These are phyloP conservation scores for Naganishia sp. DNA, from an alignment of 1,284 basidiomycete species.

Conservation along the genomic window DNA sequence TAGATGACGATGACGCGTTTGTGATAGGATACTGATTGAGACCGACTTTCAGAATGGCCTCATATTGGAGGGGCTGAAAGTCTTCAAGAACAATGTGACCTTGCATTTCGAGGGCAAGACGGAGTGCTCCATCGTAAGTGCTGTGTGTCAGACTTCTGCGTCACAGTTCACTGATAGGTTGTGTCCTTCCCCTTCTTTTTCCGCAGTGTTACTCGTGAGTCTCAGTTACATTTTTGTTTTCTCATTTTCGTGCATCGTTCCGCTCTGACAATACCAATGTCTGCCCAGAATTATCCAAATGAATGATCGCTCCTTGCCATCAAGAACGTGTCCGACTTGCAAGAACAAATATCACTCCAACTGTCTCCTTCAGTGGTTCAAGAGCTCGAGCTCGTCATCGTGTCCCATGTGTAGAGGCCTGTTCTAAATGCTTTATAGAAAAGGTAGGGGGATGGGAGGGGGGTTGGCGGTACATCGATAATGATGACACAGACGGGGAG, in stretches of 20 bases:
- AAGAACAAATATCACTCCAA: slow-evolving; percentile 93
- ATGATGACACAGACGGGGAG: no score
- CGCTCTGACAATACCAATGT: slow-evolving; percentile 3
- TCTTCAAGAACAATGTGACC: slow-evolving; percentile 93
- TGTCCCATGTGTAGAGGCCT: slow-evolving; percentile 82
- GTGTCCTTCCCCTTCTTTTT: background rate
- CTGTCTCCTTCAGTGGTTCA: slow-evolving; percentile 96
- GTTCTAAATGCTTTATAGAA: slow-evolving; percentile 54
- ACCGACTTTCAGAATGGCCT: slow-evolving; percentile 70
- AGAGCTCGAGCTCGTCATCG: slow-evolving; percentile 76
- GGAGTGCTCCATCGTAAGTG: slow-evolving; percentile 74
- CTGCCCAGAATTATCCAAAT: slow-evolving; percentile 80
- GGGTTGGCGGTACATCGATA: no score
- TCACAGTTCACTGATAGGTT: no score
- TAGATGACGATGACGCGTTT: no score
- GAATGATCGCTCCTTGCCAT: slow-evolving; percentile 83
- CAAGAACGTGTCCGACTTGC: slow-evolving; percentile 91
- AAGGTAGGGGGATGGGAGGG: no score
- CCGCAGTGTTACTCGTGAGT: slow-evolving; percentile 77
- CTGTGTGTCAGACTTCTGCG: background rate
- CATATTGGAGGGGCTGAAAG: slow-evolving; percentile 83
- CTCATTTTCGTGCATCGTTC: background rate
- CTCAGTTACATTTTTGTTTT: background rate
- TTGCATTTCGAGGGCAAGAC: slow-evolving; percentile 91
- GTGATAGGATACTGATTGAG: background rate